Evolutionary conservation across 1,139 yeast genomes (phyloP), one percentile per base, ranked within the genome.

Genomic region (Debaryomyces subglobosus): DNA sequence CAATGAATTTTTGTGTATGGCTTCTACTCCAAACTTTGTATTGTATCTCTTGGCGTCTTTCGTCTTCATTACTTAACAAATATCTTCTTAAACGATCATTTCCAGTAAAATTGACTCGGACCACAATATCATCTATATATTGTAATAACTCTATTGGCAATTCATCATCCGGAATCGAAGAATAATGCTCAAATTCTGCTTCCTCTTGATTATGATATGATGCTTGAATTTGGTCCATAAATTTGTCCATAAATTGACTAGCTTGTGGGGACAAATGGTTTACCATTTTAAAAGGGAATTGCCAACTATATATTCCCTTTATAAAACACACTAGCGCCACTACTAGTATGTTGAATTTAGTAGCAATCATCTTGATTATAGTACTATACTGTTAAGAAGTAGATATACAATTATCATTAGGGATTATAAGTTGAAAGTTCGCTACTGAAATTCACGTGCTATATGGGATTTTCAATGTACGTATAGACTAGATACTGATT

Each of bases 111-210:
- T 60, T 50, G 3, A 71, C 58, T 56, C 92, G 72, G 13, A 85
- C 62, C 12, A 87, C 86, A 42, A 74, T 68, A 35, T 79, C 77
- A 23, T 71, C 73, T 23, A 67, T 64, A 58, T 86, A 86, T 52
- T 79, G 81, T 0, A 55, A 23, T 34, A 82, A 65, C 53, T 79
- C 69, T n/a, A 82, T 66, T 0, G 84, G 84, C 62, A 71, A 72
- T 9, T 68, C 62, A 2, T 29, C 41, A 13, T 37, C 38, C 15
- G 37, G 38, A 13, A 48, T n/a, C 3, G 29, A 30, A 8, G 46
- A 29, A 23, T 45, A 48, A 30, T 44, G 47, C 7, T 5, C 24
- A 34, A 25, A 40, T 18, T 39, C 34, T 3, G 13, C 16, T 2
- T 33, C 16, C 8, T 29, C 29, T 7, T 15, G 23, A 16, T 12